phyloP scores from a whole-genome alignment of 495 filamentous ascomycete species.

The Hyaloscypha variabilis region DNA sequence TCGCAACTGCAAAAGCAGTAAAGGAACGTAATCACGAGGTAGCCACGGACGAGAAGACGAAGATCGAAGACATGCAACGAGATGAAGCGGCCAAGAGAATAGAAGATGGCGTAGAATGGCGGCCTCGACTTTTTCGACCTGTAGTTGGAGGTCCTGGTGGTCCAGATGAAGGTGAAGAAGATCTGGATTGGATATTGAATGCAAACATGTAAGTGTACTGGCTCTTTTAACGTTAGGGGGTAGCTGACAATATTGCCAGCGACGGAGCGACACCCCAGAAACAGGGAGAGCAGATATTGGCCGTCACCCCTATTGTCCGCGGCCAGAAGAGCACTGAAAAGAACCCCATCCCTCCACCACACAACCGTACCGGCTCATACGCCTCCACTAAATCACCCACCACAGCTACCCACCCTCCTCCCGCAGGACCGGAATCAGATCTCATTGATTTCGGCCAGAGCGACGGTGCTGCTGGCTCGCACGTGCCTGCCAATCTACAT shows the following conservation, averaged over 20 bases:
- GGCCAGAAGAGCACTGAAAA: conserved; percentile 59
- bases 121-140: conserved; percentile 77
- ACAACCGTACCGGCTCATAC: conserved; percentile 1
- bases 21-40: conserved; percentile 81
- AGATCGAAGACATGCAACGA: conserved; percentile 89
- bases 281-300: conserved; percentile 81
- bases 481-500: conserved; percentile 17
- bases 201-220: conserved; percentile 71
- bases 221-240: background rate
- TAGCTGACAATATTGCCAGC: conserved; percentile 49
- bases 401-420: conserved; percentile 11
- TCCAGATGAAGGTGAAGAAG: conserved; percentile 78
- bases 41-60: conserved; percentile 93
- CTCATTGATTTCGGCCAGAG: conserved; percentile 51
- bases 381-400: background rate
- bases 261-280: conserved; percentile 68
- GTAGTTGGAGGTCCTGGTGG: conserved; percentile 74
- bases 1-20: conserved; percentile 76
- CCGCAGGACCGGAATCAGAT: conserved; percentile 29
- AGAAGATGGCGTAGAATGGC: conserved; percentile 87
- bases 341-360: conserved; percentile 42
- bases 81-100: conserved; percentile 82
- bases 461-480: conserved; percentile 20
- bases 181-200: conserved; percentile 94
- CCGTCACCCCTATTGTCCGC: conserved; percentile 81